These are phyloP conservation scores for Haplosporangium sp. DNA, from an alignment of 371 early-diverging fungal genomes.

Conservation along the genomic window DNA sequence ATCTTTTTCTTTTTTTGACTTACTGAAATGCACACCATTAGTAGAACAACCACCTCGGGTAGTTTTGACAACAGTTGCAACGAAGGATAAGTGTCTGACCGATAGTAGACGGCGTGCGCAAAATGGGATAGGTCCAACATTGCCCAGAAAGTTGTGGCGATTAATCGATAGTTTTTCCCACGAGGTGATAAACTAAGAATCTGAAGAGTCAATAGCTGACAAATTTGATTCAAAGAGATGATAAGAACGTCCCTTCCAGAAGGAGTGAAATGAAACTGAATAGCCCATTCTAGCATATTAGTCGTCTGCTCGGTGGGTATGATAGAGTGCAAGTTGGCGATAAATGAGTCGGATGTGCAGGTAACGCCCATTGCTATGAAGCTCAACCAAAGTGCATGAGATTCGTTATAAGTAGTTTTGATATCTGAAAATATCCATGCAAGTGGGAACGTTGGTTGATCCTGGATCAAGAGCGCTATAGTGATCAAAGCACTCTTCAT, in stretches of 20 bases:
- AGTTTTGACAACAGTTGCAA: constrained; percentile 49
- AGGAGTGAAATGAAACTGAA: constrained; percentile 54
- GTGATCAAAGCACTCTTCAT: constrained; percentile 44
- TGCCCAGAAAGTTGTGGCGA: constrained; percentile 56
- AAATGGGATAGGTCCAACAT: constrained; percentile 51
- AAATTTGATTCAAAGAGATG: constrained; percentile 51
- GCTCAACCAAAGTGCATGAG: constrained; percentile 52
- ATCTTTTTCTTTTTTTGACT: background rate
- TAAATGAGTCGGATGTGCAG: constrained; percentile 47
- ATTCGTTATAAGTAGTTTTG: constrained; percentile 31
- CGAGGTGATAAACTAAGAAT: constrained; percentile 38
- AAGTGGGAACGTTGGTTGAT: constrained; percentile 10
- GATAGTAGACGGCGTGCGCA: constrained; percentile 34
- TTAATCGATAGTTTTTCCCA: constrained; percentile 41
- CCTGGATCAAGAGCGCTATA: constrained; percentile 33
- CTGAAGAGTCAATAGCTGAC: constrained; percentile 51
- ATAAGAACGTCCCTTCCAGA: constrained; percentile 52
- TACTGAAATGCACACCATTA: constrained; percentile 55
- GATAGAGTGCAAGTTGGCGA: constrained; percentile 36
- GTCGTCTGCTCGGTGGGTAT: constrained; percentile 42
- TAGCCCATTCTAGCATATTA: constrained; percentile 57
- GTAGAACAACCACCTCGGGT: constrained; percentile 55
- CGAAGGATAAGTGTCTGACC: constrained; percentile 45
- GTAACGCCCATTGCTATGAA: constrained; percentile 56
- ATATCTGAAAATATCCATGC: constrained; percentile 25